These are phyloP conservation scores for Cladosporium sphaerospermum DNA, from an alignment of 2,329 filamentous ascomycete genomes.

Conservation along the genomic window DNA sequence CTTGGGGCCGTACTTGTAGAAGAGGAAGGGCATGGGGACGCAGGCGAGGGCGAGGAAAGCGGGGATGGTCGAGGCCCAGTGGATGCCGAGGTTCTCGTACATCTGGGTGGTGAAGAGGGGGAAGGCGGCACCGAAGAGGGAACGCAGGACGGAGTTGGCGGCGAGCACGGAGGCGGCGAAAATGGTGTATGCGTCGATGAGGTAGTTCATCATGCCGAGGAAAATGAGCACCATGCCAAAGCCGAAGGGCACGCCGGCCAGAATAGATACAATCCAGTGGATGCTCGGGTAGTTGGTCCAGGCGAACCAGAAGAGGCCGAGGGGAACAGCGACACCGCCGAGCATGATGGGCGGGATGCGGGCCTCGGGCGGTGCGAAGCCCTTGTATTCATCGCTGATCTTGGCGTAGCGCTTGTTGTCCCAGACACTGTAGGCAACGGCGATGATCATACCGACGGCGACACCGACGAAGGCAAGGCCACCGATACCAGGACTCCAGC, in stretches of 20 bases:
- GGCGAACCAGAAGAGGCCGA: slow-evolving; percentile 62
- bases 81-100: slow-evolving; percentile 51
- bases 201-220: slow-evolving; percentile 59
- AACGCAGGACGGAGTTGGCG: slow-evolving; percentile 73
- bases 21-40: slow-evolving; percentile 68
- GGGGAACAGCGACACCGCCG: slow-evolving; percentile 56
- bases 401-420: slow-evolving; percentile 49
- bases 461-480: slow-evolving; percentile 64
- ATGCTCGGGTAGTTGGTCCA: slow-evolving; percentile 56
- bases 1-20: slow-evolving; percentile 62
- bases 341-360: slow-evolving; percentile 57
- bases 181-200: slow-evolving; percentile 66
- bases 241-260: slow-evolving; percentile 48
- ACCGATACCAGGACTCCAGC: slow-evolving; percentile 54
- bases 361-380: slow-evolving; percentile 60
- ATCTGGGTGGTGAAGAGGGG: slow-evolving; percentile 70
- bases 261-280: slow-evolving; percentile 51
- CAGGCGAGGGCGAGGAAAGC: slow-evolving; percentile 68
- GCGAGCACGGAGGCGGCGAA: slow-evolving; percentile 71
- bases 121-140: slow-evolving; percentile 70
- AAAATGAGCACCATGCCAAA: slow-evolving; percentile 61
- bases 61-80: slow-evolving; percentile 69
- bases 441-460: slow-evolving; percentile 58
- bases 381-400: slow-evolving; percentile 41
- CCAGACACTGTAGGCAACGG: slow-evolving; percentile 48